These are phyloP conservation scores for Beauveria varroae DNA, from an alignment of 2,329 filamentous ascomycete species.

Conservation along the genomic window DNA sequence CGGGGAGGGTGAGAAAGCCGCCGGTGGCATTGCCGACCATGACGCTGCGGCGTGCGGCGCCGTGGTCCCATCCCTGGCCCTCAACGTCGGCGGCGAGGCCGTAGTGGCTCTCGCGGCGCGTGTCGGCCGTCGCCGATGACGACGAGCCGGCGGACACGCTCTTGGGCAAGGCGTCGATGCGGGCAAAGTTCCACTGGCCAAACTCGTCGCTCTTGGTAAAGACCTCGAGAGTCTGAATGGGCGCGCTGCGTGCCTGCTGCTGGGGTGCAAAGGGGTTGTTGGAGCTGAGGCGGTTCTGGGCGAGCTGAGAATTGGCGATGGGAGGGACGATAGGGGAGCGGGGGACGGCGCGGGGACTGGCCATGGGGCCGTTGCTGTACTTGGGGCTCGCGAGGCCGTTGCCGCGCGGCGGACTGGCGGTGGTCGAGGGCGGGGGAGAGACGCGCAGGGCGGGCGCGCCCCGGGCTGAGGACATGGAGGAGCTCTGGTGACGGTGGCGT, in stretches of 20 bases:
- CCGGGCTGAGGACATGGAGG: slow-evolving; percentile 23
- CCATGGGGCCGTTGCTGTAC: slow-evolving; percentile 17
- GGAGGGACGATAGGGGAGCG: slow-evolving; percentile 22
- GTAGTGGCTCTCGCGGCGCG: slow-evolving; percentile 47
- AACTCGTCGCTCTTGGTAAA: slow-evolving; percentile 54
- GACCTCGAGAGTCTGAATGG: slow-evolving; percentile 50
- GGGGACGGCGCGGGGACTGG: slow-evolving; percentile 8
- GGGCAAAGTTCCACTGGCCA: slow-evolving; percentile 51
- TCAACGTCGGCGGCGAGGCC: slow-evolving; percentile 47
- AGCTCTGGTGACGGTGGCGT: slow-evolving; percentile 19
- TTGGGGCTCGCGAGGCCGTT: slow-evolving; percentile 11
- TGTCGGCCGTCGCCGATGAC: slow-evolving; percentile 12
- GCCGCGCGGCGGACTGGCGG: slow-evolving; percentile 7
- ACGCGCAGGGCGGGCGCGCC: slow-evolving; percentile 19
- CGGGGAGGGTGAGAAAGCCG: slow-evolving; percentile 46
- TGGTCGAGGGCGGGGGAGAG: slow-evolving; percentile 12
- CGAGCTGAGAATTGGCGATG: neutral
- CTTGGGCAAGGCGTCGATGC: slow-evolving; percentile 29
- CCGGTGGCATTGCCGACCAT: slow-evolving; percentile 45
- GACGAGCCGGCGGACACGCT: too few species aligned
- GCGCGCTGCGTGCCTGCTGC: slow-evolving; percentile 21
- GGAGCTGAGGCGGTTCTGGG: slow-evolving; percentile 44
- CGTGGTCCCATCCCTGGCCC: slow-evolving; percentile 41
- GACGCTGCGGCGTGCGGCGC: slow-evolving; percentile 42
- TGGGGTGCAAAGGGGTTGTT: slow-evolving; percentile 50